Evolutionary conservation across 2,329 filamentous ascomycete genomes (phyloP).

Genomic region (Colletotrichum sp.): DNA sequence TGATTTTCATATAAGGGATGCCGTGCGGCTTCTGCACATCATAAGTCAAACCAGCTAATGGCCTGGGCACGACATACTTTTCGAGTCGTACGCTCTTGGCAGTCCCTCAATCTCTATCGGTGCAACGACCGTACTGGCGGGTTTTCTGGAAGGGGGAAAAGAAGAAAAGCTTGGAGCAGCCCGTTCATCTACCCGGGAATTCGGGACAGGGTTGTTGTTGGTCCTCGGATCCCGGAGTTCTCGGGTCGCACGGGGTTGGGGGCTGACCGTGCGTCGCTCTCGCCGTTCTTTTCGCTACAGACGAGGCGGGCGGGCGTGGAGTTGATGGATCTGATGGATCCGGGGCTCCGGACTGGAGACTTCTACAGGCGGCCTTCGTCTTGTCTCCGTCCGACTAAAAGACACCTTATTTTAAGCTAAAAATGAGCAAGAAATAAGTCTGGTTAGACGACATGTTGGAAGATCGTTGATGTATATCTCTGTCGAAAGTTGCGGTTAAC

Average conservation of each 20-base stretch:
- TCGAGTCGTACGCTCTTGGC: neutral
- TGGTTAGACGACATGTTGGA: neutral
- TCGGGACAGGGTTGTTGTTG: neutral
- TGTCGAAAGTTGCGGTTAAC: neutral
- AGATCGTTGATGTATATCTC: neutral
- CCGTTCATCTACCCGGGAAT: neutral
- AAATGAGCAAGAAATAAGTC: neutral
- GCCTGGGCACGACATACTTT: constrained; percentile 3
- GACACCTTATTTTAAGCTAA: neutral
- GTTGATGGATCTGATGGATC: neutral
- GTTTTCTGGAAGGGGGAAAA: neutral
- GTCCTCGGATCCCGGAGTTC: neutral
- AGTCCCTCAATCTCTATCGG: neutral
- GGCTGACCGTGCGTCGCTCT: neutral
- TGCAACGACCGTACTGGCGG: neutral
- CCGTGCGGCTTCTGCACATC: constrained; percentile 3
- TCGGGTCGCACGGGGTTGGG: neutral
- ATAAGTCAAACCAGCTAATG: constrained; percentile 14
- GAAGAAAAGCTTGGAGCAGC: neutral
- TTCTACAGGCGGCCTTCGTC: neutral
- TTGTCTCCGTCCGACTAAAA: neutral
- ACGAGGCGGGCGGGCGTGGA: neutral
- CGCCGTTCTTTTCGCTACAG: neutral
- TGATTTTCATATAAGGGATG: neutral
- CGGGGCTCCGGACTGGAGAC: neutral